Evolutionary conservation across 2,329 filamentous ascomycete genomes (phyloP).

Genomic region (Endoconidiophora laricicola): DNA sequence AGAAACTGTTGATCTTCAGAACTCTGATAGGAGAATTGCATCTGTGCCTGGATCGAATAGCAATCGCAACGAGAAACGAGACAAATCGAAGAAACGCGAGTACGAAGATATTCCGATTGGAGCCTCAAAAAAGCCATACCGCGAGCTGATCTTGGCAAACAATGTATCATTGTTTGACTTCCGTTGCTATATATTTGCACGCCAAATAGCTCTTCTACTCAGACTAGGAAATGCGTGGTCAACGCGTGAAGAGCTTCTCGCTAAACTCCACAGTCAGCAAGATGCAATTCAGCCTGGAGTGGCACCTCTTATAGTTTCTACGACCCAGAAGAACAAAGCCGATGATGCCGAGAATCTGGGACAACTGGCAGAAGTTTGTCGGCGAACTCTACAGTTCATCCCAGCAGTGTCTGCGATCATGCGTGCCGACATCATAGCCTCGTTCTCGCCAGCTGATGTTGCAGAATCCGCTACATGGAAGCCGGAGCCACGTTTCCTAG

Average conservation of each 20-base stretch:
- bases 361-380: constrained; percentile 74
- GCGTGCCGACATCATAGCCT: constrained; percentile 57
- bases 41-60: no score
- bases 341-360: constrained; percentile 57
- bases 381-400: constrained; percentile 68
- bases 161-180: constrained; percentile 96
- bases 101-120: constrained; percentile 39
- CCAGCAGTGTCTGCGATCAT: constrained; percentile 64
- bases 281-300: constrained; percentile 38
- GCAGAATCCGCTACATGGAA: constrained; percentile 15
- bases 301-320: constrained; percentile 24
- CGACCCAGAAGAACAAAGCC: not conserved
- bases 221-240: constrained; percentile 62
- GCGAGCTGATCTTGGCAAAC: constrained; percentile 82
- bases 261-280: constrained; percentile 45
- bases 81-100: constrained; percentile 1
- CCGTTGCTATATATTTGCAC: constrained; percentile 77
- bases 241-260: constrained; percentile 43
- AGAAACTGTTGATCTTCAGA: constrained; percentile 35
- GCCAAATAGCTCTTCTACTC: constrained; percentile 69
- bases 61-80: no score
- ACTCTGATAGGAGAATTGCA: constrained; percentile 20
- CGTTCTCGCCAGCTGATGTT: constrained; percentile 31
- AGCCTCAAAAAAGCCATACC: constrained; percentile 60
- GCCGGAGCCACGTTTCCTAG: constrained; percentile 22